A percentile compares a stretch with the other conserved stretches of the same genome.
Conservation (phyloP, 345 rosid genomes). For the Citropsis articulata region DNA sequence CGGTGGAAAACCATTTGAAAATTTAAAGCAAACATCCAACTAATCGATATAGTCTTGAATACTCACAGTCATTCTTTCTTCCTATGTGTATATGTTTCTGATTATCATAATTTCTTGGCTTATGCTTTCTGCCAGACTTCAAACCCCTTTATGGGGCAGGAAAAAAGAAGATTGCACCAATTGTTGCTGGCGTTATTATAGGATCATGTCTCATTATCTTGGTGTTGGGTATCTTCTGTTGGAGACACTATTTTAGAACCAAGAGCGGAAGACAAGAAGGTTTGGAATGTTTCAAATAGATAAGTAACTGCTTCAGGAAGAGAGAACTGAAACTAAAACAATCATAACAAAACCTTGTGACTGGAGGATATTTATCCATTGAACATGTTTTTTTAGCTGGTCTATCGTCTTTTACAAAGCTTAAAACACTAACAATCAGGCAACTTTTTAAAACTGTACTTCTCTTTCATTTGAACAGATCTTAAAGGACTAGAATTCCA, state of each 20-base stretch:
- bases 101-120: neutral
- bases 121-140: slow-evolving; percentile 22
- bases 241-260: slow-evolving; percentile 29
- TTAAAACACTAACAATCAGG: neutral
- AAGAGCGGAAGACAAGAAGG: slow-evolving; percentile 13
- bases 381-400: neutral
- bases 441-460: neutral
- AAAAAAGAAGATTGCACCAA: slow-evolving; percentile 11
- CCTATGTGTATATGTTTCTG: neutral
- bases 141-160: slow-evolving; percentile 17
- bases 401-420: neutral
- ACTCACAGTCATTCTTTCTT: neutral
- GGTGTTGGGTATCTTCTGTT: slow-evolving; percentile 24
- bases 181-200: slow-evolving; percentile 26
- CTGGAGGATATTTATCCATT: neutral
- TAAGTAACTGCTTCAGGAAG: neutral
- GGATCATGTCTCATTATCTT: slow-evolving; percentile 28
- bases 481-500: slow-evolving; percentile 14
- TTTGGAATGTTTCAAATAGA: slow-evolving; percentile 1
- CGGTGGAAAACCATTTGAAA: neutral
- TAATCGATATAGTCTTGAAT: neutral
- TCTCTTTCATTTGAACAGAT: neutral
- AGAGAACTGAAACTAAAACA: neutral
- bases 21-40: neutral
- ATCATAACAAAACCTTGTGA: neutral